Conservation (phyloP, 352 stramenopile species). For the Proteromonas lacertae region DNA sequence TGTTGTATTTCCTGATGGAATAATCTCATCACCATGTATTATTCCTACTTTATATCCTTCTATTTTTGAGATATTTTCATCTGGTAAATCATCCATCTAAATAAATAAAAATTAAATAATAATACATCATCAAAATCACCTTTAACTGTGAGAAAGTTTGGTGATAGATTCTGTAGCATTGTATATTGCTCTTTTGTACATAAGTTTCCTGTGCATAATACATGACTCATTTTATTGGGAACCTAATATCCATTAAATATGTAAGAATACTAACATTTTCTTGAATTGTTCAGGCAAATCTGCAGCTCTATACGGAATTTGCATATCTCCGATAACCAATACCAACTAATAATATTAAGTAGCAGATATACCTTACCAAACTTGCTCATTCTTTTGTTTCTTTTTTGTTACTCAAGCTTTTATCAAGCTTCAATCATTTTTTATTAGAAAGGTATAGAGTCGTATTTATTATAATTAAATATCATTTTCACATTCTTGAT, state of each 20-base stretch:
- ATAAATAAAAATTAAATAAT: not conserved
- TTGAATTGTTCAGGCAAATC: constrained; percentile 84
- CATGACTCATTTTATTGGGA: not conserved
- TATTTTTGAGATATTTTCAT: constrained; percentile 71
- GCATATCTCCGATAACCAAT: constrained; percentile 72
- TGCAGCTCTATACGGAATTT: constrained; percentile 64
- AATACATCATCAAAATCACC: constrained; percentile 63
- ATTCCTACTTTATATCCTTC: constrained; percentile 79
- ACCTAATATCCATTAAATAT: constrained; percentile 41
- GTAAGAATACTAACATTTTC: constrained; percentile 65
- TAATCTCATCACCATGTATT: constrained; percentile 75
- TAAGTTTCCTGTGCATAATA: constrained; percentile 88
- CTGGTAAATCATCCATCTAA: constrained; percentile 39
- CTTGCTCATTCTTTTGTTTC: too few species aligned
- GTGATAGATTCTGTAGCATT: constrained; percentile 52
- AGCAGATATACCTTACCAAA: too few species aligned
- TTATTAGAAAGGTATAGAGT: too few species aligned
- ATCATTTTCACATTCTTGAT: too few species aligned
- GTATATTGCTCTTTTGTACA: constrained; percentile 68
- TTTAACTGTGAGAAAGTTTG: constrained; percentile 71
- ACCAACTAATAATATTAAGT: constrained; percentile 57
- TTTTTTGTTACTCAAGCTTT: too few species aligned
- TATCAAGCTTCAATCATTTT: too few species aligned
- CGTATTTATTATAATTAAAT: too few species aligned
- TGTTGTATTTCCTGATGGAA: constrained; percentile 14